Conservation (phyloP, 2,329 filamentous ascomycete species). For the Dactylellina haptotyla region DNA sequence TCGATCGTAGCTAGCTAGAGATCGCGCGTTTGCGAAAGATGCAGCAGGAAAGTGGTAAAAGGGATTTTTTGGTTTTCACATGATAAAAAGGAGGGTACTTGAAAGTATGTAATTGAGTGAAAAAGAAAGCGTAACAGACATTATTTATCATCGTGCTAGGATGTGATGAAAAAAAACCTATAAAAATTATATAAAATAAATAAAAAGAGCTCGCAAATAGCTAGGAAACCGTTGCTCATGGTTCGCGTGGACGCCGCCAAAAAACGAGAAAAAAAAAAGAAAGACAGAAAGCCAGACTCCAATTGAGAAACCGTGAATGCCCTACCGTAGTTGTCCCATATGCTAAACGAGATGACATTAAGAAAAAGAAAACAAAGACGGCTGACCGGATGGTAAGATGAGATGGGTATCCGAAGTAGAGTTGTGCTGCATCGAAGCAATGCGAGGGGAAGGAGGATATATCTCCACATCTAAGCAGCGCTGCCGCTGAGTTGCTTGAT, state of each 20-base stretch:
- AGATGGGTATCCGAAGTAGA: conserved; percentile 28
- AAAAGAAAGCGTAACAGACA: background rate
- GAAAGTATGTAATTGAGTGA: no score
- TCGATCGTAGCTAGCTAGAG: background rate
- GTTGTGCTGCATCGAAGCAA: conserved; percentile 2
- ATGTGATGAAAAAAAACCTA: background rate
- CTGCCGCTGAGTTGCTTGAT: conserved; percentile 64
- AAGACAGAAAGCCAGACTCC: conserved; percentile 20
- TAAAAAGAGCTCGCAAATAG: background rate
- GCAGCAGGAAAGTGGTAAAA: background rate
- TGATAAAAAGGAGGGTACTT: no score
- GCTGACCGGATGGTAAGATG: conserved; percentile 10
- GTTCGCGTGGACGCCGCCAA: conserved; percentile 36
- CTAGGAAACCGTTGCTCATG: conserved; percentile 38
- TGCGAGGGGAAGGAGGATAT: background rate
- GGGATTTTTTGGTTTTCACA: no score
- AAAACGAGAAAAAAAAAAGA: background rate
- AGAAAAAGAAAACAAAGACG: conserved; percentile 10
- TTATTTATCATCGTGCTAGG: no score
- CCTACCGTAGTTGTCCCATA: conserved; percentile 36
- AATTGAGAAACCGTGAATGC: conserved; percentile 29
- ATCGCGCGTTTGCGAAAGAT: conserved; percentile 1
- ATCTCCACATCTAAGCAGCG: conserved; percentile 10
- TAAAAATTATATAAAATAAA: background rate
- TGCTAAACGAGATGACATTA: conserved; percentile 22